Conservation (phyloP, 306 rosid species). For the Begonia loranthoides region DNA sequence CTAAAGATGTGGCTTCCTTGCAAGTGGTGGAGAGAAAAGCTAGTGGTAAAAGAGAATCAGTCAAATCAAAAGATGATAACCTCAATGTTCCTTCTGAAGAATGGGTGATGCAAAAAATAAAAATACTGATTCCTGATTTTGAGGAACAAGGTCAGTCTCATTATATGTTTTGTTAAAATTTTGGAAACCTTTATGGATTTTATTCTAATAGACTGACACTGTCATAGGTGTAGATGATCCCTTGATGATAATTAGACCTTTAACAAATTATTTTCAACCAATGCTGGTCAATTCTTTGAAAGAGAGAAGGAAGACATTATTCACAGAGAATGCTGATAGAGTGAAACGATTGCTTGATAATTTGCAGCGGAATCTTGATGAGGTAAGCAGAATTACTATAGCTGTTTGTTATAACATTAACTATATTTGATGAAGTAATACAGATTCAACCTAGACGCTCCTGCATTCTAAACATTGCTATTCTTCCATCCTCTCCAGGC, state of each 20-base stretch:
- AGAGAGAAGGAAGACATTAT: constrained; percentile 77
- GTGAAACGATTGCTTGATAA: constrained; percentile 64
- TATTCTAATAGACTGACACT: background rate
- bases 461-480: no score
- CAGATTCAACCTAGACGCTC: no score
- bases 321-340: constrained; percentile 60
- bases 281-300: constrained; percentile 61
- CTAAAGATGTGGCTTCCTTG: constrained; percentile 48
- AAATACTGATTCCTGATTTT: constrained; percentile 55
- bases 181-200: no score
- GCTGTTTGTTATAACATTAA: constrained; percentile 5
- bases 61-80: constrained; percentile 53
- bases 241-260: constrained; percentile 46
- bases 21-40: constrained; percentile 50
- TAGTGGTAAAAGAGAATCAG: constrained; percentile 54
- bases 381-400: constrained; percentile 39
- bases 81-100: constrained; percentile 66
- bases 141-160: constrained; percentile 68
- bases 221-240: constrained; percentile 66
- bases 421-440: background rate
- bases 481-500: constrained; percentile 32
- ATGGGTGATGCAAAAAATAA: constrained; percentile 78
- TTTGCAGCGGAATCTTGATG: constrained; percentile 84
- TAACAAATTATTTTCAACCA: constrained; percentile 67
- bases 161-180: constrained; percentile 10